Evolutionary conservation across 2,329 filamentous ascomycete species (phyloP), one percentile per base, ranked within the genome.

Genomic region (Trichoderma cornu-damae): DNA sequence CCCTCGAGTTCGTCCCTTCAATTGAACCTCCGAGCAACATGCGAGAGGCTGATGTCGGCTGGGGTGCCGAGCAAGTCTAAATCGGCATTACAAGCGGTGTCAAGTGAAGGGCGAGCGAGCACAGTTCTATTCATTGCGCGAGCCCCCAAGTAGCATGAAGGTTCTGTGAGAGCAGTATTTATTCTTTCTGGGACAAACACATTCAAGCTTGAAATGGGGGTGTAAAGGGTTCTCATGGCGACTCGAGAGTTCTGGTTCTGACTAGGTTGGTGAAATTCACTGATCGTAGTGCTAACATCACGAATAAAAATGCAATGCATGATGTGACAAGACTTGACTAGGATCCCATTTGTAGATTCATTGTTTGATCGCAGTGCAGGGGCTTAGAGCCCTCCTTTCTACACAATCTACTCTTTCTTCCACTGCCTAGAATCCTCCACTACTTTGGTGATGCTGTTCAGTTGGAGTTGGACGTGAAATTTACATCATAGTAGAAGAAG

Each of bases 11-110:
- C 71, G 77, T 90, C 62, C 88, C 88, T 28, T 88, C 86, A 61
- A 89, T 91, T 69, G 88, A 91, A 74, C 86, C 88, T 48, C 88
- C 88, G 8, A 82, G 84, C 70, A 91, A 89, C 77, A 91, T 91
- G 88, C 84, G 88, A 70, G 87, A 90, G 71, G 84, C 83, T 62
- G 87, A 90, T 67, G 80, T 82, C 63, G 84, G 86, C 66, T 90
- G 87, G 87, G 87, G 87, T 57, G 86, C 87, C 61, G 87, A 90
- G 77, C 85, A 89, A 76, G 86, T 90, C 65, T 89, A 85, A 70
- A 58, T 24, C 42, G 22, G 3, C 26, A 18, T 12, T 38, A 12
- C 32, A 6, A 22, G 42, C 16, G 11, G 9, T 12, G 18, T 24
- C 46, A 14, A n/a, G 18, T 7, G 8, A 22, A 35, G n/a, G n/a